These are phyloP conservation scores for Coleophoma eucalyptorum DNA, from an alignment of 2,329 filamentous ascomycete species.

Conservation along the genomic window DNA sequence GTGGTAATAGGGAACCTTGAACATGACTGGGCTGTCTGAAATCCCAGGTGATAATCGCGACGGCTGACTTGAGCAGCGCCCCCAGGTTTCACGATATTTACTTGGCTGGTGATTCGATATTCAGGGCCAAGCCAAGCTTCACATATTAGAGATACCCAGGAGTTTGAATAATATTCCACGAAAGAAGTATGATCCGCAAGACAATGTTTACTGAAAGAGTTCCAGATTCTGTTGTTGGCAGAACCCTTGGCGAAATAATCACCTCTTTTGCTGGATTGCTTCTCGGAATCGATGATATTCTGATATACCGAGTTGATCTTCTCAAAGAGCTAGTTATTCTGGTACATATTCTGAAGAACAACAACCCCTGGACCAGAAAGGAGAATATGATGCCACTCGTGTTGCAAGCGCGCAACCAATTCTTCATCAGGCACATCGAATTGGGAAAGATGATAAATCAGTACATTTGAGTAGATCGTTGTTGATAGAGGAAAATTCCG, in stretches of 20 bases:
- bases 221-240: conserved; percentile 61
- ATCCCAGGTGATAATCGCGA: conserved; percentile 62
- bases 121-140: conserved; percentile 55
- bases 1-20: conserved; percentile 41
- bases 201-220: conserved; percentile 60
- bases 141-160: conserved; percentile 48
- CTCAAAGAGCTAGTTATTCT: conserved; percentile 35
- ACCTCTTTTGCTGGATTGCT: conserved; percentile 33
- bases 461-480: background rate
- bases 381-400: conserved; percentile 58
- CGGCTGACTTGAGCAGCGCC: conserved; percentile 54
- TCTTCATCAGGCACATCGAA: background rate
- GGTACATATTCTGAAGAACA: conserved; percentile 50
- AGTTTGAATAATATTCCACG: conserved; percentile 55
- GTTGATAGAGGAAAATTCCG: background rate
- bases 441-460: background rate
- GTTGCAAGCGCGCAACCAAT: conserved; percentile 31
- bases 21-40: conserved; percentile 46
- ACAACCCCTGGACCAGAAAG: conserved; percentile 55
- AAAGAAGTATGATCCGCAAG: conserved; percentile 48
- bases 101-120: conserved; percentile 57
- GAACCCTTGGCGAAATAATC: conserved; percentile 57
- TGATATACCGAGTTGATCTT: conserved; percentile 43
- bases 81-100: conserved; percentile 59
- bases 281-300: conserved; percentile 43